A percentile compares a stretch with the other conserved stretches of the same genome.
phyloP scores from a whole-genome alignment of 2,329 filamentous ascomycete genomes.

The Thelonectria rubi region DNA sequence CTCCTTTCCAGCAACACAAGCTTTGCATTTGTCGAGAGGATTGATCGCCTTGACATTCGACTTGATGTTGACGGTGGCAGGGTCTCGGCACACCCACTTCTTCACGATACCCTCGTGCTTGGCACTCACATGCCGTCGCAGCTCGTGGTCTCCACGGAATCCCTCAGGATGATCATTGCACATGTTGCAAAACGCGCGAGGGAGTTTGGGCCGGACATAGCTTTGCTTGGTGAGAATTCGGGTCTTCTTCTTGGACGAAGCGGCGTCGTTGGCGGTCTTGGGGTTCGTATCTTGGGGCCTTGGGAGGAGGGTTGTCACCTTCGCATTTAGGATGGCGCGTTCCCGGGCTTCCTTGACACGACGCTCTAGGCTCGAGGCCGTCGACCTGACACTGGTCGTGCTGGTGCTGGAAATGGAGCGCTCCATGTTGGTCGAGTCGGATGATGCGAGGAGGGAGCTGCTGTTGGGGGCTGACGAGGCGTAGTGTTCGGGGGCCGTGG shows the following conservation, averaged over 20 bases:
- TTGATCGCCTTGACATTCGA: slow-evolving; percentile 62
- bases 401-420: slow-evolving; percentile 58
- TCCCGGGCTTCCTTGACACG: slow-evolving; percentile 59
- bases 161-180: slow-evolving; percentile 79
- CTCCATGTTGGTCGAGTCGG: slow-evolving; percentile 54
- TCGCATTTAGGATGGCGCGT: slow-evolving; percentile 56
- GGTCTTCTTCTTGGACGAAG: slow-evolving; percentile 48
- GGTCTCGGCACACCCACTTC: slow-evolving; percentile 68
- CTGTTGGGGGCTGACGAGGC: slow-evolving; percentile 42
- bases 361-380: slow-evolving; percentile 52
- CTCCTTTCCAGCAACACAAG: slow-evolving; percentile 77
- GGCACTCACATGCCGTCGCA: slow-evolving; percentile 70
- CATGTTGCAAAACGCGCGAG: slow-evolving; percentile 74
- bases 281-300: slow-evolving; percentile 49
- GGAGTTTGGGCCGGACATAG: slow-evolving; percentile 71
- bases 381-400: slow-evolving; percentile 54
- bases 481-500: slow-evolving; percentile 42
- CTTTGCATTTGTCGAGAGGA: slow-evolving; percentile 83
- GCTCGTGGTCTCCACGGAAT: slow-evolving; percentile 88
- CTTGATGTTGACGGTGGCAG: slow-evolving; percentile 50
- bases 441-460: slow-evolving; percentile 41
- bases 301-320: slow-evolving; percentile 53
- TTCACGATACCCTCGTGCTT: slow-evolving; percentile 69
- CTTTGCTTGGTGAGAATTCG: slow-evolving; percentile 55
- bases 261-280: slow-evolving; percentile 13